A percentile compares a stretch with the other conserved stretches of the same genome.
Conservation (phyloP, 179 eudicot species). For the Amaranthus tricolor region DNA sequence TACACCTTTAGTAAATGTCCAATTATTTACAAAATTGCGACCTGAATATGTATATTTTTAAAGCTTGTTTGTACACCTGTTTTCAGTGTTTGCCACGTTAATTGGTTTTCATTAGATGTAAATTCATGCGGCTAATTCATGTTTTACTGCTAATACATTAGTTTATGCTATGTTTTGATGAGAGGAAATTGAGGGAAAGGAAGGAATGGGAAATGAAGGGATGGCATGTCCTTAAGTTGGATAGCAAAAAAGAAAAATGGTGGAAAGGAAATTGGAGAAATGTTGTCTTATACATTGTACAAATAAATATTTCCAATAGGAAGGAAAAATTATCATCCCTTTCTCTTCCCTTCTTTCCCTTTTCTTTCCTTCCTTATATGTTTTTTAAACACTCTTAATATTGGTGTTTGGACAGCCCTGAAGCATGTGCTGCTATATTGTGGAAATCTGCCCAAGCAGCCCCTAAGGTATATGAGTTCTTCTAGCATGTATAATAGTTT, state of each 20-base stretch:
- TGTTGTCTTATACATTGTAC: too few relatives aligned
- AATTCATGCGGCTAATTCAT: neutral
- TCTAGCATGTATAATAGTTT: neutral
- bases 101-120: neutral
- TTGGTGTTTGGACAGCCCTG: conserved; percentile 58
- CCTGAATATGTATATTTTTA: too few relatives aligned
- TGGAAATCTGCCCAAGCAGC: conserved; percentile 83
- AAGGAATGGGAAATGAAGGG: too few relatives aligned
- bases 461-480: conserved; percentile 53
- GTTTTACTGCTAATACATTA: neutral
- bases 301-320: too few relatives aligned
- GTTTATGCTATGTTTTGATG: neutral
- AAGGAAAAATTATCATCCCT: too few relatives aligned
- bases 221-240: too few relatives aligned
- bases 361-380: conserved; percentile 1
- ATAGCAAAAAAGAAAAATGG: too few relatives aligned
- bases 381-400: neutral
- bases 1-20: too few relatives aligned
- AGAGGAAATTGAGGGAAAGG: too few relatives aligned
- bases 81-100: neutral
- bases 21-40: too few relatives aligned
- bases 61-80: too few relatives aligned
- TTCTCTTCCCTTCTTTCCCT: neutral
- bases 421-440: conserved; percentile 96
- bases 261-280: too few relatives aligned